phyloP scores from a whole-genome alignment of 1,284 basidiomycete species.

The Mycosarcoma maydis region DNA sequence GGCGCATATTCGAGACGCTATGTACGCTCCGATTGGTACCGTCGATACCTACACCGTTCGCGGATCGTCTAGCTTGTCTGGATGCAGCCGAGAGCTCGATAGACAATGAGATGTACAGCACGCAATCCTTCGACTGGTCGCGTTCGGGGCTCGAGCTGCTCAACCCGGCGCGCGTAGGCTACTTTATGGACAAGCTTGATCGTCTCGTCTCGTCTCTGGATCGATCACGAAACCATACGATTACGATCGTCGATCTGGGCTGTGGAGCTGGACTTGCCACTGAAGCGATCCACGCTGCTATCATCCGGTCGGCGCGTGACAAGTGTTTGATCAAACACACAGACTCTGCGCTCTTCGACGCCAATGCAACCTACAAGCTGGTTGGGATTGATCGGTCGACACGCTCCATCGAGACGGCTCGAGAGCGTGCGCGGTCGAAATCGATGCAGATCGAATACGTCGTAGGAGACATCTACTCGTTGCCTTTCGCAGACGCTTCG shows the following conservation, averaged over 20 bases:
- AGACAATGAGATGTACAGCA: constrained; percentile 47
- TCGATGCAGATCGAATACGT: constrained; percentile 15
- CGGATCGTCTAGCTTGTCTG: constrained; percentile 59
- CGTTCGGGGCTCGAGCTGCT: constrained; percentile 24
- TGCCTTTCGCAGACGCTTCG: constrained; percentile 6
- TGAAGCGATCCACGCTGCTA: constrained; percentile 34
- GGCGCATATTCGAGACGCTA: constrained; percentile 23
- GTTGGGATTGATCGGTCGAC: constrained; percentile 25
- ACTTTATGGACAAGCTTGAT: constrained; percentile 39
- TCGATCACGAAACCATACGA: not conserved
- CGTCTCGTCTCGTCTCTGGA: not conserved
- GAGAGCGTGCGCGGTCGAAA: not conserved
- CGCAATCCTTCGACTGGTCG: constrained; percentile 34
- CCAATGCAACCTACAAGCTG: constrained; percentile 9
- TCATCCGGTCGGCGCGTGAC: not conserved
- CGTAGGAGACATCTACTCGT: constrained; percentile 28
- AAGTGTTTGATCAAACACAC: not conserved
- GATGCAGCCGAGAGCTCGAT: constrained; percentile 50
- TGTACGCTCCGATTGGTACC: constrained; percentile 29
- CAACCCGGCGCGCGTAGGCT: constrained; percentile 40
- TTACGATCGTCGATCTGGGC: constrained; percentile 38
- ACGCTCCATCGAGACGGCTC: constrained; percentile 25
- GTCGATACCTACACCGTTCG: constrained; percentile 47
- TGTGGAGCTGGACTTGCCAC: constrained; percentile 47
- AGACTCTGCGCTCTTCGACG: not conserved